Evolutionary conservation across 2,329 filamentous ascomycete species (phyloP).

Genomic region (Acephala macrosclerotiorum): DNA sequence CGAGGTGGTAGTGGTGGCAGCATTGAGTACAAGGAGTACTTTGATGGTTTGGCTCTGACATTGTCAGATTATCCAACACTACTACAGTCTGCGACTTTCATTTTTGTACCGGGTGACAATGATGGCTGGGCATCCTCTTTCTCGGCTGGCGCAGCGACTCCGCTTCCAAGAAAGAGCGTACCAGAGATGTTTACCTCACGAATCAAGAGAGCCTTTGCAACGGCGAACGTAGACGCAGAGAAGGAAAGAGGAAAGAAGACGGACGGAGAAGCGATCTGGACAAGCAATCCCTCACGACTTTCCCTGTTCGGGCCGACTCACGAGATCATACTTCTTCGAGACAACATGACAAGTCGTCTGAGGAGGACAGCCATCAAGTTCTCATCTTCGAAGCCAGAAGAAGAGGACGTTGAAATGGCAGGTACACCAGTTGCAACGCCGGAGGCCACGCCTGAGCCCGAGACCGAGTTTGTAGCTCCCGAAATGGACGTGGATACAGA

Average conservation of each 20-base stretch:
- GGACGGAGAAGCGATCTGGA: slow-evolving; percentile 82
- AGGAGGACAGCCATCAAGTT: slow-evolving; percentile 79
- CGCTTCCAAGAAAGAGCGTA: slow-evolving; percentile 74
- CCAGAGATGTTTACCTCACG: slow-evolving; percentile 92
- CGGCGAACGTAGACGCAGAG: slow-evolving; percentile 76
- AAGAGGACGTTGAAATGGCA: slow-evolving; percentile 43
- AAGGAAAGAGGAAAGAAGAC: slow-evolving; percentile 55
- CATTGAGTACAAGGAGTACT: slow-evolving; percentile 97
- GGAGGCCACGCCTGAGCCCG: slow-evolving; percentile 10
- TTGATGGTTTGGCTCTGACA: slow-evolving; percentile 84
- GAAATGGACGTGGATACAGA: slow-evolving; percentile 55
- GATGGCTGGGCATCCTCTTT: slow-evolving; percentile 96
- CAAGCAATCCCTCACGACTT: slow-evolving; percentile 84
- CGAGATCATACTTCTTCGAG: slow-evolving; percentile 86
- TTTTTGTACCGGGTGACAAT: slow-evolving; percentile 95
- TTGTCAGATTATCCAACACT: slow-evolving; percentile 85
- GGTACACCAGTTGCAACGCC: slow-evolving; percentile 24
- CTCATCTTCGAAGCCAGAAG: slow-evolving; percentile 52
- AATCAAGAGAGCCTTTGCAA: slow-evolving; percentile 79
- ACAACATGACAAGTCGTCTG: slow-evolving; percentile 83
- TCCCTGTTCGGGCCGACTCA: slow-evolving; percentile 87
- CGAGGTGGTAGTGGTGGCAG: slow-evolving; percentile 77
- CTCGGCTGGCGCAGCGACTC: slow-evolving; percentile 74
- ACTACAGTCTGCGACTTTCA: slow-evolving; percentile 80
- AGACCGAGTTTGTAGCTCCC: slow-evolving; percentile 5